Percentiles rank a stretch among this genome's conserved stretches.
These are phyloP conservation scores for Metschnikowia anglica DNA, from an alignment of 805 yeast genomes.

Conservation along the genomic window DNA sequence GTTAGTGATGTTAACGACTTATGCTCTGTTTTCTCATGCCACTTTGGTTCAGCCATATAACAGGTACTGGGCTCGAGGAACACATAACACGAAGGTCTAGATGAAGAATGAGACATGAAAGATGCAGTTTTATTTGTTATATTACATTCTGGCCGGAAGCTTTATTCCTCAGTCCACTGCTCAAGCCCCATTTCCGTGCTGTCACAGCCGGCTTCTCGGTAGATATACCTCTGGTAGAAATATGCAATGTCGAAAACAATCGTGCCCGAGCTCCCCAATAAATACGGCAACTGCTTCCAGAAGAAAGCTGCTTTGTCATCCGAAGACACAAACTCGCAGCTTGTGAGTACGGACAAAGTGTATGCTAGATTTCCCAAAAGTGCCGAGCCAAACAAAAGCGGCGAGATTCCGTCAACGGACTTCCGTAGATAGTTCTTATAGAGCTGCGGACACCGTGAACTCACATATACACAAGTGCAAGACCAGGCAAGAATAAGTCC, in stretches of 20 bases:
- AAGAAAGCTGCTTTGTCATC: conserved; percentile 48
- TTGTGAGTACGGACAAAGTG: conserved; percentile 67
- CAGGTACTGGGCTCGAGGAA: too few relatives aligned
- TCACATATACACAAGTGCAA: conserved; percentile 71
- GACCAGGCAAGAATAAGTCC: conserved; percentile 61
- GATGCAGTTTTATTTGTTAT: too few relatives aligned
- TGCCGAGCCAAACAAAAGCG: conserved; percentile 76
- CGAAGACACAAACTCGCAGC: conserved; percentile 48
- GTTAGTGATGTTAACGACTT: too few relatives aligned
- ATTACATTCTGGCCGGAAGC: too few relatives aligned
- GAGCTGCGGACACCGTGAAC: conserved; percentile 83
- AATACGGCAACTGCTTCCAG: conserved; percentile 71
- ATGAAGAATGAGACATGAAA: too few relatives aligned
- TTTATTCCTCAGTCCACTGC: conserved; percentile 8
- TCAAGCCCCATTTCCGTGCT: conserved; percentile 14
- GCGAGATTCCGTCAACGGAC: conserved; percentile 85
- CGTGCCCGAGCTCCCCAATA: conserved; percentile 85
- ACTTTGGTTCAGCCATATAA: too few relatives aligned
- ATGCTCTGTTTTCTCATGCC: too few relatives aligned
- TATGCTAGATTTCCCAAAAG: conserved; percentile 76
- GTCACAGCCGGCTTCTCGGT: conserved; percentile 18
- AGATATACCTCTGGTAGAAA: conserved; percentile 56
- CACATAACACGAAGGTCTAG: too few relatives aligned
- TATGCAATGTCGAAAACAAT: conserved; percentile 70
- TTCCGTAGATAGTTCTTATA: conserved; percentile 71